These are phyloP conservation scores for Astragalus glycyphyllos DNA, from an alignment of 306 rosid species.

Conservation along the genomic window DNA sequence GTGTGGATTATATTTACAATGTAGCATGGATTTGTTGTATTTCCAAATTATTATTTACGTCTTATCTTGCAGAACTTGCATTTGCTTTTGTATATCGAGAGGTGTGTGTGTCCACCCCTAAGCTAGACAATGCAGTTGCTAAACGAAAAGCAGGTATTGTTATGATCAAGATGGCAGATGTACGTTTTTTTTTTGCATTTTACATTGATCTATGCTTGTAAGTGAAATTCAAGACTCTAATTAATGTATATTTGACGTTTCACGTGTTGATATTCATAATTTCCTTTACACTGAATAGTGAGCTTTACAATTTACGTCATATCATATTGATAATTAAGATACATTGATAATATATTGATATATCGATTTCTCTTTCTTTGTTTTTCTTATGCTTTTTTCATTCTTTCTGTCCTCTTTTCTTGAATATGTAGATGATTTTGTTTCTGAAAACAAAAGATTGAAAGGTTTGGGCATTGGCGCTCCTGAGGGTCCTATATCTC, in stretches of 20 bases:
- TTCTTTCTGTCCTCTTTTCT: slow-evolving; percentile 29
- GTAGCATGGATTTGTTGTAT: slow-evolving; percentile 3
- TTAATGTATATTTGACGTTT: slow-evolving; percentile 17
- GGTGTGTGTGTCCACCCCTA: slow-evolving; percentile 47
- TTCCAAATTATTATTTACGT: slow-evolving; percentile 36
- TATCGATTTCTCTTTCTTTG: slow-evolving; percentile 13
- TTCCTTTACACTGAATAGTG: slow-evolving; percentile 9
- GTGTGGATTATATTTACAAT: slow-evolving; percentile 18
- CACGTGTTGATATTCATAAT: slow-evolving; percentile 19
- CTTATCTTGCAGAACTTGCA: slow-evolving; percentile 59
- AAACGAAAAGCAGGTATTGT: slow-evolving; percentile 88
- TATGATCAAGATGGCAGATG: slow-evolving; percentile 18
- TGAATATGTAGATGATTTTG: slow-evolving; percentile 59
- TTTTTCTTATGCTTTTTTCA: slow-evolving; percentile 10
- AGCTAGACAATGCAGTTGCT: slow-evolving; percentile 54
- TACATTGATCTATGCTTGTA: slow-evolving; percentile 24
- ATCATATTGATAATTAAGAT: no score
- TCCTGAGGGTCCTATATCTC: slow-evolving; percentile 95
- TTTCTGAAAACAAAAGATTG: slow-evolving; percentile 77
- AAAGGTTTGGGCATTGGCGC: slow-evolving; percentile 98
- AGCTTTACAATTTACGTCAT: slow-evolving; percentile 18
- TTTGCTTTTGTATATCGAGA: slow-evolving; percentile 91
- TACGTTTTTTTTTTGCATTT: slow-evolving; percentile 25
- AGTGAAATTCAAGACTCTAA: slow-evolving; percentile 26
- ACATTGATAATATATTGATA: neutral